A percentile compares a stretch with the other conserved stretches of the same genome.
Evolutionary conservation across 352 stramenopile species (phyloP).

Genomic region (Phytopythium delawarense): DNA sequence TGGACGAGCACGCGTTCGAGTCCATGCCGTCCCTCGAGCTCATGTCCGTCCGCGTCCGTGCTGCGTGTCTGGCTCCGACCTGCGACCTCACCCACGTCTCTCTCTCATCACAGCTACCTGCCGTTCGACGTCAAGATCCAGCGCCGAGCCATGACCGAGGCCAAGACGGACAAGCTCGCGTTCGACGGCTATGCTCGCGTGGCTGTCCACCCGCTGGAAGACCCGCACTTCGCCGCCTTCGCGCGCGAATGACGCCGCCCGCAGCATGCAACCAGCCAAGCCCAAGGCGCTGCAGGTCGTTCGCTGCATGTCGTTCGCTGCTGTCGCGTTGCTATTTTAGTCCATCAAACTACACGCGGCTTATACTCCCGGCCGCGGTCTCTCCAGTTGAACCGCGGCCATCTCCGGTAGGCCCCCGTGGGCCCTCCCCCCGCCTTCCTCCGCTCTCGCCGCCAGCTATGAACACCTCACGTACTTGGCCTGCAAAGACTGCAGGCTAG

Average conservation of each 20-base stretch:
- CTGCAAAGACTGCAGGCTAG: neutral
- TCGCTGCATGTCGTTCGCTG: neutral
- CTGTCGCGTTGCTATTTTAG: conserved; percentile 1
- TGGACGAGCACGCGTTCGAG: conserved; percentile 75
- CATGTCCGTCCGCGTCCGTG: conserved; percentile 34
- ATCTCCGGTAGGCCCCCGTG: neutral
- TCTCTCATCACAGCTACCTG: conserved; percentile 35
- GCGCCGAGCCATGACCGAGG: conserved; percentile 66
- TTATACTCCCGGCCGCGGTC: conserved; percentile 6
- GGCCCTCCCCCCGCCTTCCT: neutral
- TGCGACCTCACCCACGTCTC: neutral
- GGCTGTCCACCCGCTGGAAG: conserved; percentile 40
- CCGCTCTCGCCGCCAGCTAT: neutral
- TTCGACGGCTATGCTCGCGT: conserved; percentile 68
- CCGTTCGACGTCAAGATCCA: conserved; percentile 75
- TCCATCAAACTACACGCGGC: conserved; percentile 1
- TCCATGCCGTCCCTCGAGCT: conserved; percentile 47
- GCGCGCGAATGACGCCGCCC: conserved; percentile 8
- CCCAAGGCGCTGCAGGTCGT: neutral
- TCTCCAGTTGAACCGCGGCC: conserved; percentile 5
- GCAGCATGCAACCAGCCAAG: neutral
- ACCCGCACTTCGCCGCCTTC: conserved; percentile 66
- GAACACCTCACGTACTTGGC: neutral
- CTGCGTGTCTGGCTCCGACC: neutral
- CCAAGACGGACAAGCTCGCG: conserved; percentile 62